Conservation (phyloP, 1,284 basidiomycete genomes). For the Phellopilus nigrolimitatus region DNA sequence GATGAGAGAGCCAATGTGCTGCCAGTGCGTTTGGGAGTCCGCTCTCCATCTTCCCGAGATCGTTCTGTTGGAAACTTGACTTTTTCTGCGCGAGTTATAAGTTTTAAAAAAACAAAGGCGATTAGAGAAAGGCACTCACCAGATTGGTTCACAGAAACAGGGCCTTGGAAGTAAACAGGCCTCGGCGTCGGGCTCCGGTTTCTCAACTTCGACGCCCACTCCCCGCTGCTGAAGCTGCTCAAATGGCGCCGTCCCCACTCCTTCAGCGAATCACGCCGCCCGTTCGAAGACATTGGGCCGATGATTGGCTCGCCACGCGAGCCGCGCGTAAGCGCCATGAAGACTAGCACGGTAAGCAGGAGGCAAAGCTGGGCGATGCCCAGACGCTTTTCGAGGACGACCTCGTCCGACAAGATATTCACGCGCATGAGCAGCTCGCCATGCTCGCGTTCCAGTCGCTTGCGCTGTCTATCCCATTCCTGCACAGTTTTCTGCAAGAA, state of each 20-base stretch:
- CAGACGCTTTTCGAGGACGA: slow-evolving; percentile 78
- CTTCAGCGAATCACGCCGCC: slow-evolving; percentile 33
- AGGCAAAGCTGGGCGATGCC: slow-evolving; percentile 80
- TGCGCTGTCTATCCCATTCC: slow-evolving; percentile 68
- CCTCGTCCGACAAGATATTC: slow-evolving; percentile 71
- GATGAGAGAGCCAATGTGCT: neutral
- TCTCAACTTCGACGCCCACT: slow-evolving; percentile 39
- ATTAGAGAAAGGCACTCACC: slow-evolving; percentile 15
- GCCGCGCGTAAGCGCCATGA: slow-evolving; percentile 80
- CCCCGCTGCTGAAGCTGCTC: slow-evolving; percentile 44
- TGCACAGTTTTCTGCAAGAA: slow-evolving; percentile 59
- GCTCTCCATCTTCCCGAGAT: slow-evolving; percentile 1
- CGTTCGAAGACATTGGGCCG: slow-evolving; percentile 26
- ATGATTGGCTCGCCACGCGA: slow-evolving; percentile 45
- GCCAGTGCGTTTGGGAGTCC: neutral
- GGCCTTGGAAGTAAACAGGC: slow-evolving; percentile 19
- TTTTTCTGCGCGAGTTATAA: slow-evolving; percentile 28
- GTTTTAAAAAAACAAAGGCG: slow-evolving; percentile 45
- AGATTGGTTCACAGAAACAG: slow-evolving; percentile 12
- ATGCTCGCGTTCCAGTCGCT: slow-evolving; percentile 66
- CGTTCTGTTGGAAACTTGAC: slow-evolving; percentile 3
- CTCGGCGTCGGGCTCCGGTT: slow-evolving; percentile 32
- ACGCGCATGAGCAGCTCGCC: slow-evolving; percentile 60
- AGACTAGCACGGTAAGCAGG: slow-evolving; percentile 72
- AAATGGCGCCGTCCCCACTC: slow-evolving; percentile 53